Evolutionary conservation across 306 rosid species (phyloP), one percentile per base, ranked within the genome.

Genomic region (Senna siamea): DNA sequence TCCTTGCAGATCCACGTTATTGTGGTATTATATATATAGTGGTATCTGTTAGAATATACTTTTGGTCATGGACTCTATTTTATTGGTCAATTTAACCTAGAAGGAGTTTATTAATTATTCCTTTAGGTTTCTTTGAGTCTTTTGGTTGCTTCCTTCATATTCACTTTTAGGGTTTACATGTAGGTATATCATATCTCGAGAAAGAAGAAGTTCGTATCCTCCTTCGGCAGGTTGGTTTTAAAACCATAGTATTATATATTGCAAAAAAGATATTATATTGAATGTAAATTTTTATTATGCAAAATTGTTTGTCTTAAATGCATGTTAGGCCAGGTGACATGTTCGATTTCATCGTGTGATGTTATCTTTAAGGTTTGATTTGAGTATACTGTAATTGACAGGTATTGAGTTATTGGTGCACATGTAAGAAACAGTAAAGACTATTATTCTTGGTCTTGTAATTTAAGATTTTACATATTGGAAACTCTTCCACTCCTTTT

Each of bases 201-300:
- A 95, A 95, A 91, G 99, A 92, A 88, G 96, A 95, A 84, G 98
- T 95, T 26, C 99, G 99, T 13, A 41, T 84, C 72, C 98, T 95
- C 62, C 97, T 95, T 74, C 89, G 98, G 76, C 85, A 85, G 99
- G 99, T 95, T 85, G 74, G 93, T 85, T 80, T 62, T 41, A 62
- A 73, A 78, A 74, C 76, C 80, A 50, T 61, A 38, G 58, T 67
- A 70, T 38, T 18, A 56, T 26, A 48, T 54, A 35, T 19, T 55
- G 15, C 38, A 70, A 66, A 22, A 37, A 56, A 40, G 2, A 67
- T 53, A 40, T 22, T 7, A 11, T 72, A 13, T n/a, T 19, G n/a
- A 17, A 35, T 30, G 30, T 32, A 4, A 23, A 28, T 55, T 32
- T 40, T 75, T 47, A 26, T 43, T 41, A 23, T 19, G 56, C 52